Base-by-base conservation (phyloP, 441 rosid genomes). In the Biscutella laevigata region DNA sequence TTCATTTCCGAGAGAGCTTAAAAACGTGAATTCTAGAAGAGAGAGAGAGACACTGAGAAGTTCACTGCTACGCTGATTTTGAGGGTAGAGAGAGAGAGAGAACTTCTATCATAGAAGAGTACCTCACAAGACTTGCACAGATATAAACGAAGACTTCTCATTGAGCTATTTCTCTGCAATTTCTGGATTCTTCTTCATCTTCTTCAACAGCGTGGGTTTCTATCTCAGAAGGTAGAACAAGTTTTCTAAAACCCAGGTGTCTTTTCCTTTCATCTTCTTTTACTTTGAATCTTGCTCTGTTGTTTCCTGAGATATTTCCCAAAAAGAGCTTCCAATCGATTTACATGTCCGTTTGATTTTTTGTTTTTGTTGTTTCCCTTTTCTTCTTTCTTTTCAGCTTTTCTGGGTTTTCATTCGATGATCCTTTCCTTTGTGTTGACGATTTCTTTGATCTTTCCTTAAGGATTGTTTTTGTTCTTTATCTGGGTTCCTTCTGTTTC, bases 11-110 rank as follows among this genome's bases (percentile, higher is more conserved):
- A 45, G 20, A 42, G 30, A 69, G 33, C 61, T 50, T 61, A 57
- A 64, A 64, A 56, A n/a, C 57, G 48, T 50, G 51, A 71, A 24
- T 50, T 59, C 61, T 37, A 58, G 66, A 57, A 35, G 72, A 52
- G 41, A 35, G 52, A 28, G 61, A 37, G 52, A 5, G 61, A 41
- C 63, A 66, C 61, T 61, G 59, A 68, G 75, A 83, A 80, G 89
- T 81, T 83, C 83, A 64, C 77, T 70, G 82, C 62, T 67, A 68
- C 76, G 78, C 89, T 86, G 85, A 86, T 77, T 86, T 80, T 77
- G 86, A 80, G 85, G 76, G 33, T 49, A 27, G 67, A 59, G 54
- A 54, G 68, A 41, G 45, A 62, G 73, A 49, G 55, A n/a, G n/a
- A n/a, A n/a, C n/a, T n/a, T n/a, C n/a, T n/a, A n/a, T n/a, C n/a